Conservation (phyloP, 768 basidiomycete genomes). For the Suillus plorans region DNA sequence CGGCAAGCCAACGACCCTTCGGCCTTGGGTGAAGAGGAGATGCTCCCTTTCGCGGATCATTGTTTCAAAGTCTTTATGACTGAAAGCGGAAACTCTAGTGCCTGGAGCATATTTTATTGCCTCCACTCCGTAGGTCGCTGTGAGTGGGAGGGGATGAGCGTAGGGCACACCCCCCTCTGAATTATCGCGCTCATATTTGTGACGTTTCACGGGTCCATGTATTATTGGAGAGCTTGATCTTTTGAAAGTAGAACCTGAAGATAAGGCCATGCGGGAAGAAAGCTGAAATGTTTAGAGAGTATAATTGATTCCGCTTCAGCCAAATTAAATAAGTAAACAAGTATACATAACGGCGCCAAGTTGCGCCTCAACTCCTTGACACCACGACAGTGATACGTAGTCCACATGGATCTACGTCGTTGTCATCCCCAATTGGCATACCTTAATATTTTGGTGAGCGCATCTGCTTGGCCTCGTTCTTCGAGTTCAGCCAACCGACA, state of each 20-base stretch:
- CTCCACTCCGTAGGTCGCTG: conserved; percentile 26
- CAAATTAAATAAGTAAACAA: conserved; percentile 22
- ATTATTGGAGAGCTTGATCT: conserved; percentile 9
- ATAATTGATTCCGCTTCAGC: neutral
- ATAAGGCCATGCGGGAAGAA: neutral
- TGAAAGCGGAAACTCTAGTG: conserved; percentile 11
- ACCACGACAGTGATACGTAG: no score
- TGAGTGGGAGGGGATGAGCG: conserved; percentile 18
- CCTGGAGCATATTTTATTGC: conserved; percentile 20
- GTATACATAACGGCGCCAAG: neutral
- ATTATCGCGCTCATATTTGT: conserved; percentile 18
- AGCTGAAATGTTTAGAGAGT: neutral
- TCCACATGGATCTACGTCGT: no score
- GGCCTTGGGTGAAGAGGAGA: conserved; percentile 19
- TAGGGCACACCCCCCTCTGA: conserved; percentile 2
- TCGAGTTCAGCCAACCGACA: no score
- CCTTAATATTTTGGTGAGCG: no score
- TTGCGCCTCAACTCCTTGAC: no score
- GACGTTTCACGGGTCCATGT: conserved; percentile 17
- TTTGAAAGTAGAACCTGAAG: conserved; percentile 15
- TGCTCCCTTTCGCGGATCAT: conserved; percentile 19
- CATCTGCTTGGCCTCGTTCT: no score
- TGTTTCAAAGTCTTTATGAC: conserved; percentile 13
- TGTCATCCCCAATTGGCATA: no score
- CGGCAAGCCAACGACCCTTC: conserved; percentile 25